Conservation (phyloP, 257 asterid species). For the Haberlea rhodopensis region DNA sequence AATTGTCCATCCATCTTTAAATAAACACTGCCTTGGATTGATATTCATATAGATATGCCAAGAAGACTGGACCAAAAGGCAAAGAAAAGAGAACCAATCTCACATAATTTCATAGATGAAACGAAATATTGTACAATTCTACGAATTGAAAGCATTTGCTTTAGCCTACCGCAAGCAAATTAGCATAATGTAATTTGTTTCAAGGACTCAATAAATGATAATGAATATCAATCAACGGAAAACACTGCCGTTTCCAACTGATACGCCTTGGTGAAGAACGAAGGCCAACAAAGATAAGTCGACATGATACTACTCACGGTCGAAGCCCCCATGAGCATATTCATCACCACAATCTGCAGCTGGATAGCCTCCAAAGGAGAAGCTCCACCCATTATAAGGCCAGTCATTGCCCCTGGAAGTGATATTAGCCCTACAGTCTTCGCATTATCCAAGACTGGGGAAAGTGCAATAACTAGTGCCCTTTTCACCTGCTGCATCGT, state of each 20-base stretch:
- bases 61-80: not conserved
- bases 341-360: constrained; percentile 81
- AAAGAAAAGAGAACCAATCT: not conserved
- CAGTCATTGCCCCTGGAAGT: constrained; percentile 97
- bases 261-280: constrained; percentile 81
- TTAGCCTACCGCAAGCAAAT: not conserved
- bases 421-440: constrained; percentile 84
- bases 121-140: not conserved
- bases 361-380: constrained; percentile 91
- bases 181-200: not conserved
- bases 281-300: constrained; percentile 83
- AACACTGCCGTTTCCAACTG: constrained; percentile 75
- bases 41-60: not conserved
- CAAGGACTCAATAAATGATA: not conserved
- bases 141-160: too few species aligned
- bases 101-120: not conserved
- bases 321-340: constrained; percentile 85
- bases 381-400: constrained; percentile 95
- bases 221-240: constrained; percentile 41
- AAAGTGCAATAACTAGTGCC: constrained; percentile 70
- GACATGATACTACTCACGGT: constrained; percentile 80
- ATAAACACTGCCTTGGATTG: not conserved
- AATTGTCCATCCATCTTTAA: not conserved
- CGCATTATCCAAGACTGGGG: constrained; percentile 89
- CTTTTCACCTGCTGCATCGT: constrained; percentile 82